Evolutionary conservation across 2,329 filamentous ascomycete species (phyloP).

Genomic region (Pseudocercospora fuligena): DNA sequence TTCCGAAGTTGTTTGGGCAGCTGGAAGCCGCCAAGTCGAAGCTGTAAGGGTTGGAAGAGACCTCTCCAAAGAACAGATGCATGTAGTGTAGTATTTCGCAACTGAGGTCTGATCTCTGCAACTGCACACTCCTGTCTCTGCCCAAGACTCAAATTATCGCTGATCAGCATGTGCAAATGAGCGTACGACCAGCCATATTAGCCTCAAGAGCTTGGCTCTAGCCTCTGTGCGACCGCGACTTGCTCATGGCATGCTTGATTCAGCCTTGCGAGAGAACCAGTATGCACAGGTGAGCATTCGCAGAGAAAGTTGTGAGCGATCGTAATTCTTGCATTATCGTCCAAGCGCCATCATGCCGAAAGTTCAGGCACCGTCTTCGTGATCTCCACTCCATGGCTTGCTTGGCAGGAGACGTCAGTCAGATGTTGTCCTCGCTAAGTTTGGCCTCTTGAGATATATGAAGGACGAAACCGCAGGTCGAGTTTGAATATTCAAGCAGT

Average conservation of each 20-base stretch:
- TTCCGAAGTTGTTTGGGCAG: no score
- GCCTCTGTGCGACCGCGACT: neutral
- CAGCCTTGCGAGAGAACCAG: neutral
- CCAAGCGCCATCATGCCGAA: neutral
- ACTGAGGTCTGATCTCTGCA: neutral
- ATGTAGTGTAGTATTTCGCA: no score
- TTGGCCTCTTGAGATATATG: neutral
- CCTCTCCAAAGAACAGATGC: no score
- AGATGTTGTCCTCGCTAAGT: neutral
- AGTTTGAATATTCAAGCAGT: neutral
- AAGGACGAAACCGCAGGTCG: neutral
- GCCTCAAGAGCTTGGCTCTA: neutral
- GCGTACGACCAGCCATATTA: neutral
- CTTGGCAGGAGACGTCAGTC: neutral
- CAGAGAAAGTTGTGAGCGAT: neutral
- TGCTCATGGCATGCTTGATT: neutral
- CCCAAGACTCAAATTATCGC: neutral
- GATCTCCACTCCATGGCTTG: neutral
- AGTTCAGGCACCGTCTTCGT: neutral
- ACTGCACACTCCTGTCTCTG: neutral
- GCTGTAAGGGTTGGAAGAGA: no score
- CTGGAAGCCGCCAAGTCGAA: no score
- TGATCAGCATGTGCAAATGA: constrained; percentile 1
- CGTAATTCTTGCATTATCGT: neutral
- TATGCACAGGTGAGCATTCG: neutral